Evolutionary conservation across 2,329 filamentous ascomycete genomes (phyloP).

Genomic region (Trematosphaeria pertusa): DNA sequence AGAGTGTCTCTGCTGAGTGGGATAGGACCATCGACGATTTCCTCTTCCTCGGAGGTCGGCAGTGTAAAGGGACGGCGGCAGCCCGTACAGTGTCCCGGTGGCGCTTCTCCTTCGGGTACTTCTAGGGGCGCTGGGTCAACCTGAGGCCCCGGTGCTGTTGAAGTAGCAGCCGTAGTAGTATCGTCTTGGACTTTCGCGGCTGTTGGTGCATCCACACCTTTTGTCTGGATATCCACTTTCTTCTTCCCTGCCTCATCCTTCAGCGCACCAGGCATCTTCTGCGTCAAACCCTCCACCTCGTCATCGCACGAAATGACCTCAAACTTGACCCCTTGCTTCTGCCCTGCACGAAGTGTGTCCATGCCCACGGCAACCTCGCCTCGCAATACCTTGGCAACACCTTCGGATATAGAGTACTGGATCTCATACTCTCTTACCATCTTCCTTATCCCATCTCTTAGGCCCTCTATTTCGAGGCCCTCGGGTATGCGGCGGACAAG

Average conservation of each 20-base stretch:
- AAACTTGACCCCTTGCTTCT: conserved; percentile 88
- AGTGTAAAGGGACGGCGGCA: conserved; percentile 42
- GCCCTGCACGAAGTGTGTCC: conserved; percentile 77
- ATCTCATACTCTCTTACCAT: conserved; percentile 97
- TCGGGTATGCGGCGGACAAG: conserved; percentile 91
- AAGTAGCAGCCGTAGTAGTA: conserved; percentile 27
- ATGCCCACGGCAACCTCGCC: conserved; percentile 89
- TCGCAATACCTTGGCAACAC: conserved; percentile 83
- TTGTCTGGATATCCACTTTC: conserved; percentile 36
- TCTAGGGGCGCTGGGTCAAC: conserved; percentile 31
- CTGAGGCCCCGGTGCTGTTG: conserved; percentile 23
- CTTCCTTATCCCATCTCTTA: conserved; percentile 84
- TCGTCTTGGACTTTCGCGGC: conserved; percentile 33
- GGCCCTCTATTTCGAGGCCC: conserved; percentile 88
- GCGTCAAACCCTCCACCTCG: conserved; percentile 10
- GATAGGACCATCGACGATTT: conserved; percentile 29
- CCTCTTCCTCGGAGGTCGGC: conserved; percentile 39
- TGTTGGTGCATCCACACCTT: conserved; percentile 34
- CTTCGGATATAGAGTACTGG: conserved; percentile 88
- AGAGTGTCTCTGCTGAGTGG: conserved; percentile 65
- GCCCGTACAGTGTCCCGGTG: conserved; percentile 43
- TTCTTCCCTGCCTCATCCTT: conserved; percentile 11
- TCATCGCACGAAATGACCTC: conserved; percentile 66
- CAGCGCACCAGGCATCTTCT: conserved; percentile 4
- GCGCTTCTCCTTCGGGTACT: conserved; percentile 30